These are phyloP conservation scores for Daedaleopsis nitida DNA, from an alignment of 768 basidiomycete genomes.

Conservation along the genomic window DNA sequence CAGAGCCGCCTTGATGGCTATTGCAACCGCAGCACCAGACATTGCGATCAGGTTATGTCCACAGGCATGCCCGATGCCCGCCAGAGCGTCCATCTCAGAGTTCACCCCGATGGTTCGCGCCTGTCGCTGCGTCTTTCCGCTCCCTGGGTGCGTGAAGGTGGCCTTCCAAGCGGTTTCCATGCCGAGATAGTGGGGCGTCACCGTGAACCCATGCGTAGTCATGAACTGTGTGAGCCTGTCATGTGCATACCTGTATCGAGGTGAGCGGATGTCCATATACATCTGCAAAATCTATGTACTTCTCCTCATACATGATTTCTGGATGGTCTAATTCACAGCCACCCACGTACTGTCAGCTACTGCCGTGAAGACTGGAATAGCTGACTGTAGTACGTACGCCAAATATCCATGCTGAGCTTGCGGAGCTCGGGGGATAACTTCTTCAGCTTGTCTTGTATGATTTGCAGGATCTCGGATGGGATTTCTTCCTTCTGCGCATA, in stretches of 20 bases:
- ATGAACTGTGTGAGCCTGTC: constrained; percentile 70
- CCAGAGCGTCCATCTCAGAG: constrained; percentile 72
- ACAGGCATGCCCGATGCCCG: constrained; percentile 62
- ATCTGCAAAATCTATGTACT: neutral
- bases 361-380: neutral
- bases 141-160: constrained; percentile 55
- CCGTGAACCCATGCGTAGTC: constrained; percentile 64
- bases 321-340: constrained; percentile 18
- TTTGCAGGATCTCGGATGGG: constrained; percentile 44
- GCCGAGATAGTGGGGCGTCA: constrained; percentile 70
- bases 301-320: constrained; percentile 23
- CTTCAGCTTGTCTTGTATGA: constrained; percentile 58
- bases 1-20: constrained; percentile 49
- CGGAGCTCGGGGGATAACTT: constrained; percentile 55
- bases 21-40: constrained; percentile 70
- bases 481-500: constrained; percentile 21
- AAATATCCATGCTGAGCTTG: constrained; percentile 68
- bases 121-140: neutral
- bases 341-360: neutral
- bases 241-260: constrained; percentile 62
- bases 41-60: constrained; percentile 84
- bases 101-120: constrained; percentile 69
- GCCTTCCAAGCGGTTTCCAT: constrained; percentile 80
- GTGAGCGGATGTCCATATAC: constrained; percentile 4
- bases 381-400: constrained; percentile 47